Evolutionary conservation across 2,329 filamentous ascomycete species (phyloP).

Genomic region (Aaosphaeria pasadenensis): DNA sequence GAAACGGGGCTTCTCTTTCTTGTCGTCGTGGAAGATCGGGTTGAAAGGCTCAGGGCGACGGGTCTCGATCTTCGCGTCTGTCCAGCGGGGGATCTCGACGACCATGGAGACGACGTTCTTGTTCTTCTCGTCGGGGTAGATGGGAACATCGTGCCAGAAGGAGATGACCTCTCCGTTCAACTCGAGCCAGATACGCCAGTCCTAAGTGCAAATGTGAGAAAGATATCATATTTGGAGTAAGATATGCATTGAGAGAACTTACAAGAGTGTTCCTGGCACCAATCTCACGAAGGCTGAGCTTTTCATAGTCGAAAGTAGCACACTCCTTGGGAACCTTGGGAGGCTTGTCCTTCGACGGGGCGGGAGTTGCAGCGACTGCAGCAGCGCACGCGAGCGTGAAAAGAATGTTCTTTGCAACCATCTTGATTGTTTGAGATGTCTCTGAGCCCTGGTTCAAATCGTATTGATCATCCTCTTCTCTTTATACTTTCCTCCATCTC

Average conservation of each 20-base stretch:
- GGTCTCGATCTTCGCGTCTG: slow-evolving; percentile 96
- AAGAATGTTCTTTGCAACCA: too few species aligned
- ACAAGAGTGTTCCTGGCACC: not conserved
- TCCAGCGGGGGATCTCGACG: slow-evolving; percentile 97
- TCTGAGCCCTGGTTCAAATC: too few species aligned
- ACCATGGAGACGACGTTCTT: slow-evolving; percentile 94
- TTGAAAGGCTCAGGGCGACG: slow-evolving; percentile 71
- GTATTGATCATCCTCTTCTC: too few species aligned
- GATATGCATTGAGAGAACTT: not conserved
- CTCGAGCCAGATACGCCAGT: slow-evolving; percentile 78
- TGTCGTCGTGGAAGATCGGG: slow-evolving; percentile 95
- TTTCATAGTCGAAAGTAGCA: not conserved
- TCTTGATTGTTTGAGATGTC: too few species aligned
- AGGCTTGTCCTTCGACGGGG: not conserved
- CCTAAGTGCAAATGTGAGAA: not conserved
- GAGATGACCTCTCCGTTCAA: slow-evolving; percentile 87
- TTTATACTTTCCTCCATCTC: too few species aligned
- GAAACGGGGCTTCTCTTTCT: slow-evolving; percentile 97
- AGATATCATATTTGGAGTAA: too few species aligned
- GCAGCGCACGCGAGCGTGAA: too few species aligned
- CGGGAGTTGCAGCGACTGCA: not conserved
- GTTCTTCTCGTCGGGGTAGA: slow-evolving; percentile 82
- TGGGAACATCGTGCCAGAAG: slow-evolving; percentile 92
- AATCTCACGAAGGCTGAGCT: not conserved
- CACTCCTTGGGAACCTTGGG: not conserved